Evolutionary conservation across 306 rosid genomes (phyloP).

Genomic region (Ochetophila trinervis): DNA sequence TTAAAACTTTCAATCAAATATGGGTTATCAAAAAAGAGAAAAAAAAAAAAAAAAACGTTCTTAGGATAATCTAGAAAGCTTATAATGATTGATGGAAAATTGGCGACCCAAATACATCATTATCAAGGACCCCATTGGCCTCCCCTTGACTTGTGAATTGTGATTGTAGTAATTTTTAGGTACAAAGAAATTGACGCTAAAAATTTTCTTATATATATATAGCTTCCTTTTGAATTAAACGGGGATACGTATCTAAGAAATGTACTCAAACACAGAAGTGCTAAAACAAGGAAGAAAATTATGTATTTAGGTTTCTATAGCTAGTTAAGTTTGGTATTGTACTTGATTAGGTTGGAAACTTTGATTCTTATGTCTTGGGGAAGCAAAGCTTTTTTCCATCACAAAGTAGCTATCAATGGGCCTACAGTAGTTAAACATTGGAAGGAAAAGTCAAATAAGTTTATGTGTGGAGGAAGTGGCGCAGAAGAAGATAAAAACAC

Average conservation of each 20-base stretch:
- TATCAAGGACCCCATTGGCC: constrained; percentile 20
- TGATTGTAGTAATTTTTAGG: constrained; percentile 21
- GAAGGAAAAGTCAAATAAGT: constrained; percentile 42
- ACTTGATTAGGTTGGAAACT: constrained; percentile 13
- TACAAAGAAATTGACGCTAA: background rate
- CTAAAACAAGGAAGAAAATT: constrained; percentile 35
- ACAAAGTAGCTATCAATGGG: constrained; percentile 31
- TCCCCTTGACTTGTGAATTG: constrained; percentile 22
- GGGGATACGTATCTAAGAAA: background rate
- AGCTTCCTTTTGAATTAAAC: constrained; percentile 9
- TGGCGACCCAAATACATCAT: constrained; percentile 21
- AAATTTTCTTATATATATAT: background rate
- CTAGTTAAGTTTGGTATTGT: constrained; percentile 36
- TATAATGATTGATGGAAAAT: constrained; percentile 26
- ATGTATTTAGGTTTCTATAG: constrained; percentile 34
- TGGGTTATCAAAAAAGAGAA: constrained; percentile 1
- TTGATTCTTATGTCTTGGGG: too few species aligned
- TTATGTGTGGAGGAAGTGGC: constrained; percentile 43
- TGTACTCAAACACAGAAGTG: constrained; percentile 4
- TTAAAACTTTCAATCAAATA: constrained; percentile 21
- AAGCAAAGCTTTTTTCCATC: constrained; percentile 2
- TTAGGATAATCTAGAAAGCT: constrained; percentile 10
- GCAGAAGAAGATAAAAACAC: constrained; percentile 41
- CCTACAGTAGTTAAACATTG: constrained; percentile 32
- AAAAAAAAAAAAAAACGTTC: too few species aligned